A percentile compares a stretch with the other conserved stretches of the same genome.
phyloP scores from a whole-genome alignment of 305 asterid genomes.

The Rubia tinctorum region DNA sequence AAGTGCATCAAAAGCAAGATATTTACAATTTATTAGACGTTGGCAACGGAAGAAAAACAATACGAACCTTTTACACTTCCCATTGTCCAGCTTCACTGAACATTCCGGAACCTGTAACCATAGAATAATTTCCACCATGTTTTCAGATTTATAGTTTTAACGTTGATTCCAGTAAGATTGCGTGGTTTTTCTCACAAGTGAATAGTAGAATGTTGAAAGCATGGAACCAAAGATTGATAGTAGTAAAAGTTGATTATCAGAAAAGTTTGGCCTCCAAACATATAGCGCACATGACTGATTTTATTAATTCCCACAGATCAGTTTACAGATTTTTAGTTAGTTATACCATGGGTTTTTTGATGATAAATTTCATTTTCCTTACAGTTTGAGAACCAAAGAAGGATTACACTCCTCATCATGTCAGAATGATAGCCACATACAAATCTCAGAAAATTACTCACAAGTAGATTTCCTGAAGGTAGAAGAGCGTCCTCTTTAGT shows the following conservation, averaged over 20 bases:
- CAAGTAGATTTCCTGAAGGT: conserved; percentile 82
- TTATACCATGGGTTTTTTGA: not conserved
- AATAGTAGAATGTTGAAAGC: not conserved
- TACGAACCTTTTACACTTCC: conserved; percentile 55
- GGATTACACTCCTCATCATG: too few species aligned
- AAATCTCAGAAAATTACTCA: conserved; percentile 23
- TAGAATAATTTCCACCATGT: conserved; percentile 3
- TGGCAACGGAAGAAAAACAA: conserved; percentile 13
- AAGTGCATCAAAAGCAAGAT: not conserved
- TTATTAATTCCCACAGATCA: too few species aligned
- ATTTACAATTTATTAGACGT: not conserved
- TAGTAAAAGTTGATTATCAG: not conserved
- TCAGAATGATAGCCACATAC: not conserved
- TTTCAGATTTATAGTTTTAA: not conserved
- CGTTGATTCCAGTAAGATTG: not conserved
- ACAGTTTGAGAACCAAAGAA: not conserved
- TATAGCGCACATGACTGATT: not conserved
- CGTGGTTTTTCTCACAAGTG: not conserved
- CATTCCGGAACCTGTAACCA: conserved; percentile 60
- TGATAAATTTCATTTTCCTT: not conserved
- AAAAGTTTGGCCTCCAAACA: not conserved
- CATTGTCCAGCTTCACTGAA: conserved; percentile 49
- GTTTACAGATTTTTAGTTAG: not conserved
- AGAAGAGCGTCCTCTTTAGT: conserved; percentile 36
- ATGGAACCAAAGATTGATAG: not conserved